A percentile compares a stretch with the other conserved stretches of the same genome.
Evolutionary conservation across 139 green algal genomes (phyloP).

Genomic region (Chlorella sorokiniana): DNA sequence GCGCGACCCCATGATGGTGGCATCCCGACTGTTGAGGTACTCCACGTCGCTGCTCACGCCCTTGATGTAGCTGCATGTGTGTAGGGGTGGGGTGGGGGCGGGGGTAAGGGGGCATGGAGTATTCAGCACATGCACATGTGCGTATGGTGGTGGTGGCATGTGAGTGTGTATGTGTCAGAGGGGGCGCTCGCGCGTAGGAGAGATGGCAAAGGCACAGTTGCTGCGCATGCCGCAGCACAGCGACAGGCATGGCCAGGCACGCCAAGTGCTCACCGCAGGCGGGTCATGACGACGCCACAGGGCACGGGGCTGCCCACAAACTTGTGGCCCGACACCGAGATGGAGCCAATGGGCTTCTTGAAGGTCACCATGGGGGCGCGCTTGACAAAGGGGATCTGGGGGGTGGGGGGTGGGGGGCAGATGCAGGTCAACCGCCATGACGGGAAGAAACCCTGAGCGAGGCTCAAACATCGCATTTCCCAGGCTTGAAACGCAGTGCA

Average conservation of each 20-base stretch:
- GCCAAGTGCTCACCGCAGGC: constrained; percentile 43
- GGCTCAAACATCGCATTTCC: background rate
- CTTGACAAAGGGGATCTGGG: constrained; percentile 90
- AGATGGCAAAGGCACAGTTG: too few relatives aligned
- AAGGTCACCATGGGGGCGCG: constrained; percentile 93
- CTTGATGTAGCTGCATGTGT: constrained; percentile 30
- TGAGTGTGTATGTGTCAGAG: background rate
- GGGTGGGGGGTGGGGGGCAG: too few relatives aligned
- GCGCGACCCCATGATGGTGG: constrained; percentile 96
- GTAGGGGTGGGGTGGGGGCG: constrained; percentile 49
- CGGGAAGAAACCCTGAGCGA: background rate
- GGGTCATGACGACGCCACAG: constrained; percentile 91
- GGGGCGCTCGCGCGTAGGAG: too few relatives aligned
- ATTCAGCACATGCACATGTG: background rate
- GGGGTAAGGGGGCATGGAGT: background rate
- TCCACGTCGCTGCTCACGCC: constrained; percentile 74
- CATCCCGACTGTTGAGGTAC: constrained; percentile 94
- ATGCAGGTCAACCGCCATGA: background rate
- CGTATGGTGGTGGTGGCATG: background rate
- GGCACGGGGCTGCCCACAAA: constrained; percentile 94
- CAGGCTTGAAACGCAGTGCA: too few relatives aligned
- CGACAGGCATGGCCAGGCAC: background rate
- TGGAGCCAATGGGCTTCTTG: constrained; percentile 93
- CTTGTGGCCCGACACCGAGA: constrained; percentile 95
- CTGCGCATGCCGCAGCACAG: background rate